Evolutionary conservation across 352 stramenopile species (phyloP).

Genomic region (Phytophthora syringae): DNA sequence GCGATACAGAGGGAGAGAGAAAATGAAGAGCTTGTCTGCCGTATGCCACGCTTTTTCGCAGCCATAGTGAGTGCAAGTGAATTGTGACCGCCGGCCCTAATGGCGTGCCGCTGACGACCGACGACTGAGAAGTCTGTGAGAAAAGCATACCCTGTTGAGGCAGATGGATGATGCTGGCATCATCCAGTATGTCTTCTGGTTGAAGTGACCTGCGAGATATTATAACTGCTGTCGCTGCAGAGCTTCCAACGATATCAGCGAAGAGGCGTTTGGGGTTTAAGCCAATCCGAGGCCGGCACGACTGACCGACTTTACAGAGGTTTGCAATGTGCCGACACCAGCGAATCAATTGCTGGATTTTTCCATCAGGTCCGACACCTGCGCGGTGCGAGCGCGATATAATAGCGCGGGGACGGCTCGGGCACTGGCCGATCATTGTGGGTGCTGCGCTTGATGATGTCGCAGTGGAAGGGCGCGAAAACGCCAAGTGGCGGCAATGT

Average conservation of each 20-base stretch:
- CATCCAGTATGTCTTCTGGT: background rate
- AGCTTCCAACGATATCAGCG: no score
- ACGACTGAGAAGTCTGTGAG: background rate
- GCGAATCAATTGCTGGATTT: conserved; percentile 13
- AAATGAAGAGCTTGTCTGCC: conserved; percentile 24
- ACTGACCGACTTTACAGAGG: conserved; percentile 3
- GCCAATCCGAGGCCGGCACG: conserved; percentile 4
- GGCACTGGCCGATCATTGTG: background rate
- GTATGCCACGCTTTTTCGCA: conserved; percentile 11
- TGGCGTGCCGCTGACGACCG: conserved; percentile 35
- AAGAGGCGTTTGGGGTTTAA: background rate
- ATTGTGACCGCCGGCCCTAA: conserved; percentile 14
- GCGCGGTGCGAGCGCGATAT: no score
- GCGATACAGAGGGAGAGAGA: conserved; percentile 34
- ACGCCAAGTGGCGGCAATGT: no score
- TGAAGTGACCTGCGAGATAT: background rate
- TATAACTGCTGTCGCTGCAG: background rate
- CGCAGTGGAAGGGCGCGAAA: background rate
- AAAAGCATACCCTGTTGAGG: background rate
- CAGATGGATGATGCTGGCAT: background rate
- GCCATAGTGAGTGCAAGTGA: conserved; percentile 18
- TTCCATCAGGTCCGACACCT: conserved; percentile 11
- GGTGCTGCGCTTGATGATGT: background rate
- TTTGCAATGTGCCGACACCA: conserved; percentile 4
- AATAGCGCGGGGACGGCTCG: no score